A percentile compares a stretch with the other conserved stretches of the same genome.
Conservation (phyloP, 2,329 filamentous ascomycete genomes). For the Cladorrhinum sp. region DNA sequence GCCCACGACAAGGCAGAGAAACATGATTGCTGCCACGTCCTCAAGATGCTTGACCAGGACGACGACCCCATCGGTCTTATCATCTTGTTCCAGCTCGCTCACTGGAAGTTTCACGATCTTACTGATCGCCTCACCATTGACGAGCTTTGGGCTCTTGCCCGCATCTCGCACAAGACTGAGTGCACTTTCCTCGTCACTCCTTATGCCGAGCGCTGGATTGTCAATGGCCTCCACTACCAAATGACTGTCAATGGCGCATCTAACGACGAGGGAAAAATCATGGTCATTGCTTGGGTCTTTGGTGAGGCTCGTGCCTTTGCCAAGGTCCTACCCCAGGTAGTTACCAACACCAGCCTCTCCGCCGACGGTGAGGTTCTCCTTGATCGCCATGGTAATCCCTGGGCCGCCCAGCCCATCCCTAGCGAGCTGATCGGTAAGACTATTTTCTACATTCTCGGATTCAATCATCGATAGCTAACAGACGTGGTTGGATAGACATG, state of each 20-base stretch:
- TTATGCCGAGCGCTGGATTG: slow-evolving; percentile 23
- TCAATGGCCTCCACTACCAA: slow-evolving; percentile 16
- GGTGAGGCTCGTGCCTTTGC: slow-evolving; percentile 25
- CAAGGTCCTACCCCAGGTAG: slow-evolving; percentile 18
- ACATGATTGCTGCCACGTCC: neutral
- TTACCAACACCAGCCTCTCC: slow-evolving; percentile 21
- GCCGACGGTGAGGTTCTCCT: slow-evolving; percentile 15
- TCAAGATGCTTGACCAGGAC: slow-evolving; percentile 3
- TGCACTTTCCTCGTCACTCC: slow-evolving; percentile 23
- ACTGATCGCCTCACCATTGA: slow-evolving; percentile 12
- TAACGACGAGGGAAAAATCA: slow-evolving; percentile 22
- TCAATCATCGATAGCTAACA: neutral
- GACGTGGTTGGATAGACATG: slow-evolving; percentile 15
- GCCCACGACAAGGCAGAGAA: neutral
- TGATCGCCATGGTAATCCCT: slow-evolving; percentile 20
- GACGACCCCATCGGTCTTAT: slow-evolving; percentile 23
- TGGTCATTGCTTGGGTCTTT: slow-evolving; percentile 25
- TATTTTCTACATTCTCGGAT: neutral
- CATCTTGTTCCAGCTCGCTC: slow-evolving; percentile 26
- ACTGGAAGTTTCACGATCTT: slow-evolving; percentile 28
- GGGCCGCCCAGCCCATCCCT: slow-evolving; percentile 21
- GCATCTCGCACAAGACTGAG: slow-evolving; percentile 24
- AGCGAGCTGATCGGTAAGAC: slow-evolving; percentile 18
- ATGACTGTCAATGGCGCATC: slow-evolving; percentile 11
- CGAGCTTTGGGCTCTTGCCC: slow-evolving; percentile 24